Evolutionary conservation across 257 asterid species (phyloP), one percentile per base, ranked within the genome.

Genomic region (Solanum corneliomulleri): DNA sequence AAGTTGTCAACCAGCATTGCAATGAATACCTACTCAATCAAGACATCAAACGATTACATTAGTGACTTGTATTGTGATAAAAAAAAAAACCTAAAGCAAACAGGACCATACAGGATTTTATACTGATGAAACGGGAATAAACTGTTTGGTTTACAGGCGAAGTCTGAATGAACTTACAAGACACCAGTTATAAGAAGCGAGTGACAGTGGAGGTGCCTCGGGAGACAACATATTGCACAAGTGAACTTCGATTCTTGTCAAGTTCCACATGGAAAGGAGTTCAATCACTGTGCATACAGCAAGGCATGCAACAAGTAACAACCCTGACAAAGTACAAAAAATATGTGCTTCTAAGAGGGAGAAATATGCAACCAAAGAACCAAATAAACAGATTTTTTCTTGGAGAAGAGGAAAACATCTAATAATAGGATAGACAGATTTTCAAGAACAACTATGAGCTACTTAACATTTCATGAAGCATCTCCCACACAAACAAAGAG

Each of bases 1-100:
- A 95, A 97, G 86, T 97, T 97, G 93, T 95, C 99, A 44, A 97
- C 99, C 91, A 97, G 88, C 98, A 97, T 90, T n/a, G 99, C 98
- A 66, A 94, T 89, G 90, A 95, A 97, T 69, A 97, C 98, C 99
- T 97, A 96, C 82, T 87, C 93, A 85, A 88, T 56, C 45, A 71
- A 60, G 86, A 89, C 86, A 89, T 74, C 87, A 91, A 83, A 68
- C 49, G 21, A 71, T 27, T 5, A 80, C 42, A 47, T 16, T 18
- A 16, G 9, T 80, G 44, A 49, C 44, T 29, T 49, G 60, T 80
- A 44, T 45, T 47, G 44, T 16, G 18, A 80, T 29, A 11, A 78
- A 15, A 76, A 47, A 41, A 76, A 27, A 41, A 80, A 80, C 2
- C 29, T 31, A 31, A 2, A 80, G 66, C 42, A 78, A 25, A 49